A percentile compares a stretch with the other conserved stretches of the same genome.
Conservation (phyloP, 768 basidiomycete species). For the Amylocystis lapponica region DNA sequence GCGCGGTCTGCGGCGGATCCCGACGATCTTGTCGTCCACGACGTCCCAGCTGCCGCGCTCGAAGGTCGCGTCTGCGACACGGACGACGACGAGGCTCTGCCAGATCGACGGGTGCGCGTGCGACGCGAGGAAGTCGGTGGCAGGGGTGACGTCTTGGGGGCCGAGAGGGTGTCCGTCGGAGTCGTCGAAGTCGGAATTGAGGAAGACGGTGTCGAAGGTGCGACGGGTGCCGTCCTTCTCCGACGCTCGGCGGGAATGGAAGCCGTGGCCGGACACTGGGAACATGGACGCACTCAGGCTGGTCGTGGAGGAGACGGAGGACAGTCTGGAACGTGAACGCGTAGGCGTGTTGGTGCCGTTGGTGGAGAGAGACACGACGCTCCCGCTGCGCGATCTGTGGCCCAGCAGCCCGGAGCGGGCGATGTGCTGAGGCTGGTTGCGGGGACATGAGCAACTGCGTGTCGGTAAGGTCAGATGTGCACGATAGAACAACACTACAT, state of each 20-base stretch:
- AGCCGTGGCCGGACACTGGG: constrained; percentile 77
- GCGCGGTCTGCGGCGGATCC: constrained; percentile 64
- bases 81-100: constrained; percentile 50
- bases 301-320: constrained; percentile 35
- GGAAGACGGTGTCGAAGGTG: constrained; percentile 16
- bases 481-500: constrained; percentile 60
- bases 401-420: constrained; percentile 43
- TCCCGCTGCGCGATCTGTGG: constrained; percentile 59
- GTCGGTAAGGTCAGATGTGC: constrained; percentile 47
- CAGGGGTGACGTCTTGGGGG: constrained; percentile 27
- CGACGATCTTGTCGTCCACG: constrained; percentile 49
- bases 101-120: constrained; percentile 39
- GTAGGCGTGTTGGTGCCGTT: constrained; percentile 41
- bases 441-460: constrained; percentile 63
- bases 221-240: constrained; percentile 41
- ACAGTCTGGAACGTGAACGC: constrained; percentile 40
- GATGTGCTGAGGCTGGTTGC: constrained; percentile 38
- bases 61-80: constrained; percentile 50
- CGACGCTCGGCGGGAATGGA: constrained; percentile 66
- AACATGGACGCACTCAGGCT: constrained; percentile 49
- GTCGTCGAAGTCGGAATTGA: constrained; percentile 21
- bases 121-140: constrained; percentile 26
- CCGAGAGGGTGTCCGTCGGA: constrained; percentile 21
- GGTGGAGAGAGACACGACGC: constrained; percentile 39
- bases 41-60: constrained; percentile 81